These are phyloP conservation scores for Piper longum DNA, from an alignment of 164 flowering plant species.

Conservation along the genomic window DNA sequence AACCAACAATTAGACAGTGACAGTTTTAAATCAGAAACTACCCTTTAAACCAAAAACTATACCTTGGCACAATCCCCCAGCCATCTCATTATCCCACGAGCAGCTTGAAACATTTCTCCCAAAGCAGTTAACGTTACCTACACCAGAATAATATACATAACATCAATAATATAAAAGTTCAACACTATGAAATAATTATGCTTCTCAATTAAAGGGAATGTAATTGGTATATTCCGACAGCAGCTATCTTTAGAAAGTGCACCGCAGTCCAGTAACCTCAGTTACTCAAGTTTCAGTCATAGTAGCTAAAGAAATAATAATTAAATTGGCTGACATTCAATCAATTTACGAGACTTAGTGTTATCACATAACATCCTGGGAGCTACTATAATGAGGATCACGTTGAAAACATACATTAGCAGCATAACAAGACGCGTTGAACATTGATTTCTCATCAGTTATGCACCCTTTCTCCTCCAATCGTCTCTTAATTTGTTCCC, in stretches of 20 bases:
- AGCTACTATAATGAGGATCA: not conserved
- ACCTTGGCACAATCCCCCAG: conserved; percentile 97
- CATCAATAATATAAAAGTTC: not conserved
- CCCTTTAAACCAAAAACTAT: not conserved
- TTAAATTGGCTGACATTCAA: not conserved
- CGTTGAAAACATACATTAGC: conserved; percentile 52
- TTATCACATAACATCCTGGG: not conserved
- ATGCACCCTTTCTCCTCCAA: conserved; percentile 72
- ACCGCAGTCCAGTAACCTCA: not conserved
- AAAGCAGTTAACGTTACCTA: conserved; percentile 87
- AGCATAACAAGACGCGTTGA: conserved; percentile 79
- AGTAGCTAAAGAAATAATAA: not conserved
- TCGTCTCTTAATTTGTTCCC: conserved; percentile 88
- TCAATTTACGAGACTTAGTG: not conserved
- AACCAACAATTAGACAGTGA: not conserved
- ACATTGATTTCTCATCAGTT: conserved; percentile 61
- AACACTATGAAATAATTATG: too few relatives aligned
- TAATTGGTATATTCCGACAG: not conserved
- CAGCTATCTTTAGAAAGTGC: not conserved
- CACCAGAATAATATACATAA: not conserved
- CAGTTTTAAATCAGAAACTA: not conserved
- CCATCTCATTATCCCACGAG: conserved; percentile 86
- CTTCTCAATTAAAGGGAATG: not conserved
- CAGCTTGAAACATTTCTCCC: conserved; percentile 81
- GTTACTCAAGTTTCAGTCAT: too few relatives aligned